A percentile compares a stretch with the other conserved stretches of the same genome.
phyloP scores from a whole-genome alignment of 148 eudicot species.

The Camellia granthamiana region DNA sequence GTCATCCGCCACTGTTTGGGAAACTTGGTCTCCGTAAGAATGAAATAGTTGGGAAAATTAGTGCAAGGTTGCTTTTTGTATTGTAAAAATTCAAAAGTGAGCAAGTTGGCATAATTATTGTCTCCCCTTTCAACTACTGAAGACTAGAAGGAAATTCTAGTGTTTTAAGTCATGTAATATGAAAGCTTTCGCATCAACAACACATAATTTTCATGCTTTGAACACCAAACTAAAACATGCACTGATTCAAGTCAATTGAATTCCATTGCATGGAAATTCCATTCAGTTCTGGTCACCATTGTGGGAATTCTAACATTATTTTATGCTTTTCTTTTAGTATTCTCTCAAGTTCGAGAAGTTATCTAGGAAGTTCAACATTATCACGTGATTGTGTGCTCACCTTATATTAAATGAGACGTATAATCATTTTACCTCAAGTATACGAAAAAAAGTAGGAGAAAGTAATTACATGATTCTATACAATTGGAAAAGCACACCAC shows the following conservation, averaged over 20 bases:
- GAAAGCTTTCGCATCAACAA: not conserved
- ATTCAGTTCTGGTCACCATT: not conserved
- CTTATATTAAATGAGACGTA: too few relatives aligned
- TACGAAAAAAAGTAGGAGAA: too few relatives aligned
- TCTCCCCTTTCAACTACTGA: not conserved
- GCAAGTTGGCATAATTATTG: not conserved
- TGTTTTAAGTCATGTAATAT: not conserved
- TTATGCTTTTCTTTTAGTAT: not conserved
- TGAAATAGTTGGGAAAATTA: not conserved
- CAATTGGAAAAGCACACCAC: too few relatives aligned
- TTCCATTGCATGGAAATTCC: not conserved
- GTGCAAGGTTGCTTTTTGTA: constrained; percentile 8
- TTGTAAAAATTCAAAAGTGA: not conserved
- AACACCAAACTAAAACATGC: not conserved
- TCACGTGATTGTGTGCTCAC: too few relatives aligned
- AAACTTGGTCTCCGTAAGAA: not conserved
- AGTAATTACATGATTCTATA: too few relatives aligned
- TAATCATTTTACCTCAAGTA: too few relatives aligned
- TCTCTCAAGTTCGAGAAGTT: not conserved
- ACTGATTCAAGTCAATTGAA: not conserved
- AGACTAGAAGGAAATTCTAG: too few relatives aligned
- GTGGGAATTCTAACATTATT: not conserved
- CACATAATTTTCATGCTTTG: not conserved
- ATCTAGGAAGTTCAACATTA: too few relatives aligned
- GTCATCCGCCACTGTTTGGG: not conserved